Percentiles rank a stretch among this genome's conserved stretches.
phyloP scores from a whole-genome alignment of 345 rosid genomes.

The Excoecaria cochinchinensis region DNA sequence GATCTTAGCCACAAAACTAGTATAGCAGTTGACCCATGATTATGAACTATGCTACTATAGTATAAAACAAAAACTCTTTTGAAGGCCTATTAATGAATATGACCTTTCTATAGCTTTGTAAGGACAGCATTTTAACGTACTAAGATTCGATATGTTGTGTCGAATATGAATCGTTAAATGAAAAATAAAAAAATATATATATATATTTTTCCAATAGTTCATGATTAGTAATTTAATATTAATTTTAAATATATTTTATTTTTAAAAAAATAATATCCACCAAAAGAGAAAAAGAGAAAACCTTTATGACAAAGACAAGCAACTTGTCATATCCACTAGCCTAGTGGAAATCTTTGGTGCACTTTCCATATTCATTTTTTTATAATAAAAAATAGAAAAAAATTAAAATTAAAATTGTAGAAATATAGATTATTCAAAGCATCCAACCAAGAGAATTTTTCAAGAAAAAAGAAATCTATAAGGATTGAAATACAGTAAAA shows the following conservation, averaged over 20 bases:
- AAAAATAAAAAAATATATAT: too few species aligned
- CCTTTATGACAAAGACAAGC: constrained; percentile 8
- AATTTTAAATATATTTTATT: too few species aligned
- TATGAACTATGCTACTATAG: background rate
- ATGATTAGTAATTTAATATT: too few species aligned
- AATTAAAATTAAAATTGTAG: background rate
- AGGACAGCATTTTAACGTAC: too few species aligned
- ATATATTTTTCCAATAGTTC: too few species aligned
- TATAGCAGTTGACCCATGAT: background rate
- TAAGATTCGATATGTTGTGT: too few species aligned
- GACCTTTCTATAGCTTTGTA: too few species aligned
- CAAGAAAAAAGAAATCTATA: constrained; percentile 1
- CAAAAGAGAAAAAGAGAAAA: background rate
- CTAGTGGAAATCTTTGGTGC: constrained; percentile 1
- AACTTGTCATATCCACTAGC: constrained; percentile 11
- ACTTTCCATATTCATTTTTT: background rate
- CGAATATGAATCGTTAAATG: too few species aligned
- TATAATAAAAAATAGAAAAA: background rate
- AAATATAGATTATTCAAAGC: constrained; percentile 1
- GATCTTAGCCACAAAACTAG: background rate
- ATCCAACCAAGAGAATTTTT: constrained; percentile 1
- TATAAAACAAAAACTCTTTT: too few species aligned
- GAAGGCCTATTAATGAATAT: too few species aligned
- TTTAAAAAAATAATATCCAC: too few species aligned
- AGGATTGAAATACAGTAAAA: background rate